Base-by-base conservation (phyloP, 2,329 filamentous ascomycete species). In the Cercospora canescens region DNA sequence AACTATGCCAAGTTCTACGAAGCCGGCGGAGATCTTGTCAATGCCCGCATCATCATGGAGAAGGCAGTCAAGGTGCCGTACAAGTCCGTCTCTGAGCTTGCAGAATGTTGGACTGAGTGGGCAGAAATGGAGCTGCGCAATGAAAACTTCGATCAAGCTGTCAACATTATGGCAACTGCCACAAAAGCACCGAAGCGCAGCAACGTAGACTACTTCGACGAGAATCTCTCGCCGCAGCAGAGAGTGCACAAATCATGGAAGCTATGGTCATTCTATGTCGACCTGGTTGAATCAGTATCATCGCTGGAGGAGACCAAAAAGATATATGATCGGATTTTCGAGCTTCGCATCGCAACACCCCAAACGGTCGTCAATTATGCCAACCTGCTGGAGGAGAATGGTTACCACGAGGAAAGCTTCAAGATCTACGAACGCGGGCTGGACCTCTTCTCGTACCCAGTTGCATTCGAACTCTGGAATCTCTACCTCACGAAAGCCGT, bases 171-270 rank as follows among this genome's bases (percentile, higher is more conserved):
- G 94, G 92, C 92, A 45, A 98, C 97, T 79, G 95, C 95, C 18
- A 94, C 95, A 5, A 94, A 97, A 78, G 92, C 95, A n/a, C 94
- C 95, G 0, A 98, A 98, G 79, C 85, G 93, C 70, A 97, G 94
- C n/a, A 96, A 89, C 2, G 93, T 99, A n/a, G 95, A 99, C 81
- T 99, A 98, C 77, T 99, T 98, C 75, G 95, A 99, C 77, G 96
- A 99, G 77, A 93, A 88, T 0, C 83, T 99, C 6, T 93, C 93
- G 1, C 94, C 95, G 4, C 95, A 99, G 77, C 95, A 98, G 81
- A 88, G 96, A 69, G 92, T 99, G 3, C 95, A 99, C 82, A 99
- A 99, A 84, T 97, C 93, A 77, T 99, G 95, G 95, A 99, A 98
- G 79, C 82, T 99, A 11, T 99, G 95, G 95, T 97, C 93, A 80